A percentile compares a stretch with the other conserved stretches of the same genome.
These are phyloP conservation scores for Stenogyne calaminthoides DNA, from an alignment of 305 asterid species.

Conservation along the genomic window DNA sequence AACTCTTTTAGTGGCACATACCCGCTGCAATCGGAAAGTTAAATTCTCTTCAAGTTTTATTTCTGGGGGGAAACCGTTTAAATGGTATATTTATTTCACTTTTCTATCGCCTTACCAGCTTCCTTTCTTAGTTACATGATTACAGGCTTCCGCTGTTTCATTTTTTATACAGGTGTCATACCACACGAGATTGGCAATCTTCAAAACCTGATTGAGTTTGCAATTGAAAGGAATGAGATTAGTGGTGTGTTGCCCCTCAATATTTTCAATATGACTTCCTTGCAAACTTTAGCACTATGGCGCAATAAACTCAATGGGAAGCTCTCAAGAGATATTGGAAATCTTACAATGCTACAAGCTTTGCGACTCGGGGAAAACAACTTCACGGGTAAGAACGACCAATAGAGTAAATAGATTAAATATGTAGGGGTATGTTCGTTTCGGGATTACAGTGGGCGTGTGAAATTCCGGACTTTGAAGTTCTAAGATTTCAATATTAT, in stretches of 20 bases:
- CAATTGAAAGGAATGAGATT: not conserved
- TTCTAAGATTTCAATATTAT: too few relatives aligned
- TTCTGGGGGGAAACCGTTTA: not conserved
- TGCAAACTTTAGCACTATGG: not conserved
- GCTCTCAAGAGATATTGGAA: not conserved
- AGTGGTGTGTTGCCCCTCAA: not conserved
- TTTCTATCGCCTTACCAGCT: too few relatives aligned
- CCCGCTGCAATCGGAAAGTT: not conserved
- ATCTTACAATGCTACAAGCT: not conserved
- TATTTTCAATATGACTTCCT: not conserved
- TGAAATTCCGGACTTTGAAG: too few relatives aligned
- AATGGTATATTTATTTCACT: not conserved
- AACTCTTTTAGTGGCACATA: conserved; percentile 6
- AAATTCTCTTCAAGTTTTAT: not conserved
- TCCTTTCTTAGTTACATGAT: not conserved
- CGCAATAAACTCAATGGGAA: not conserved
- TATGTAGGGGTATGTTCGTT: too few relatives aligned
- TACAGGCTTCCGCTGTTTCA: not conserved
- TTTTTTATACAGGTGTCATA: not conserved
- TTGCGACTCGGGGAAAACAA: not conserved
- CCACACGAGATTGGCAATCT: not conserved
- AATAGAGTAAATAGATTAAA: too few relatives aligned
- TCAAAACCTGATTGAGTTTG: not conserved
- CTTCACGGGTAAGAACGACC: too few relatives aligned
- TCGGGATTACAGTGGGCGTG: too few relatives aligned